Evolutionary conservation across 208 protist species (phyloP), one percentile per base, ranked within the genome.

Genomic region (Spongospora subterranea): DNA sequence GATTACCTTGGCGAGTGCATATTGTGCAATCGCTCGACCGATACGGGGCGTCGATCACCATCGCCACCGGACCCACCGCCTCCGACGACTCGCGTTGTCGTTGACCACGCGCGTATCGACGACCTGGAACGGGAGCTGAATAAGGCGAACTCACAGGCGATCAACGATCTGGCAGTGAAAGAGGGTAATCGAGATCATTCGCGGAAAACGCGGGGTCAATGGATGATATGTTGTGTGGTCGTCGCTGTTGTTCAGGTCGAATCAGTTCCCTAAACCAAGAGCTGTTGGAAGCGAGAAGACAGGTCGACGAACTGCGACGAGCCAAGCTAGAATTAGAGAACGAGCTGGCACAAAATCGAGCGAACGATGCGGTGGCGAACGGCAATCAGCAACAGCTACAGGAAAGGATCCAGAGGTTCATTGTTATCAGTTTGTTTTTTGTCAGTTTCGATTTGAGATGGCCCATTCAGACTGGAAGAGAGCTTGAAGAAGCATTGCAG

Each of bases 301-400:
- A 82, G 13, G 35, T 43, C 35, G 71, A 82, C 6, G 71, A 82
- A 35, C n/a, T 82, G n/a, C n/a, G n/a, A n/a, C n/a, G n/a, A n/a
- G n/a, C n/a, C n/a, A n/a, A n/a, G n/a, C 17, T 82, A 13, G 71
- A 82, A 82, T n/a, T 82, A 6, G 71, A 82, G 35, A 82, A 82
- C 40, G 71, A 82, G 35, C n/a, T n/a, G n/a, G n/a, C n/a, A n/a
- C n/a, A n/a, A n/a, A n/a, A n/a, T n/a, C n/a, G n/a, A n/a, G n/a
- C n/a, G n/a, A n/a, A n/a, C n/a, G n/a, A n/a, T n/a, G n/a, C n/a
- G n/a, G n/a, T n/a, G n/a, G n/a, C n/a, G n/a, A n/a, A 82, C 6
- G 71, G 35, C 71, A 82, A 32, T 39, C 6, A 40, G 6, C 71
- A n/a, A 82, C 71, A 43, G 71, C 29, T 32, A 65, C 29, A 29